Conservation (phyloP, 192 early-diverging fungal genomes). For the Coemansia sp. region DNA sequence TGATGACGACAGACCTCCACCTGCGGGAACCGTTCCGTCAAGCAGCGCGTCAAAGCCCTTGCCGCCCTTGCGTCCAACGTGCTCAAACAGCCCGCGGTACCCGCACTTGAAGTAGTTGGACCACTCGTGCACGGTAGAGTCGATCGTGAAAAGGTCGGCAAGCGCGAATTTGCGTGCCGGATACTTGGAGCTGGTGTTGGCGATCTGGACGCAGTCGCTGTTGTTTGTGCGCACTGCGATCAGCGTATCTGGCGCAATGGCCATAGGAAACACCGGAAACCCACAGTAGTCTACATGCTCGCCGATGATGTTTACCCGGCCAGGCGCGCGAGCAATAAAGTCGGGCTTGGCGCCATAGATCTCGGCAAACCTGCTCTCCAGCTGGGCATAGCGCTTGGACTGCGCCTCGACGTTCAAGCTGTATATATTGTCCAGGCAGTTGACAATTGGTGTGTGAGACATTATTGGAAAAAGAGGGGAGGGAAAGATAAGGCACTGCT, state of each 20-base stretch:
- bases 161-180: slow-evolving; percentile 24
- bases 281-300: slow-evolving; percentile 98
- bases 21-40: slow-evolving; percentile 80
- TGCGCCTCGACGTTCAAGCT: slow-evolving; percentile 22
- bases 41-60: slow-evolving; percentile 66
- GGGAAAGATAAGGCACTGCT: no score
- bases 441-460: slow-evolving; percentile 14
- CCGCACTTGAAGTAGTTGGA: slow-evolving; percentile 92
- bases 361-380: slow-evolving; percentile 54
- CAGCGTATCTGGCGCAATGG: slow-evolving; percentile 66
- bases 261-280: slow-evolving; percentile 94
- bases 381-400: slow-evolving; percentile 54
- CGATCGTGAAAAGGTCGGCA: slow-evolving; percentile 61
- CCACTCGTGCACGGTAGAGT: slow-evolving; percentile 73
- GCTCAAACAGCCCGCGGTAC: slow-evolving; percentile 56
- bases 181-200: slow-evolving; percentile 34
- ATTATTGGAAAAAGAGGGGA: no score
- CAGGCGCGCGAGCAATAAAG: slow-evolving; percentile 85
- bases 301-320: slow-evolving; percentile 95
- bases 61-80: slow-evolving; percentile 15
- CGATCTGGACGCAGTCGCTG: slow-evolving; percentile 21
- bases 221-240: slow-evolving; percentile 37
- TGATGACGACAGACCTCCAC: slow-evolving; percentile 86
- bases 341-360: slow-evolving; percentile 62
- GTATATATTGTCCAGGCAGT: slow-evolving; percentile 29